A percentile compares a stretch with the other conserved stretches of the same genome.
Conservation (phyloP, 371 early-diverging fungal species). For the Syncephalastrum contaminatum region DNA sequence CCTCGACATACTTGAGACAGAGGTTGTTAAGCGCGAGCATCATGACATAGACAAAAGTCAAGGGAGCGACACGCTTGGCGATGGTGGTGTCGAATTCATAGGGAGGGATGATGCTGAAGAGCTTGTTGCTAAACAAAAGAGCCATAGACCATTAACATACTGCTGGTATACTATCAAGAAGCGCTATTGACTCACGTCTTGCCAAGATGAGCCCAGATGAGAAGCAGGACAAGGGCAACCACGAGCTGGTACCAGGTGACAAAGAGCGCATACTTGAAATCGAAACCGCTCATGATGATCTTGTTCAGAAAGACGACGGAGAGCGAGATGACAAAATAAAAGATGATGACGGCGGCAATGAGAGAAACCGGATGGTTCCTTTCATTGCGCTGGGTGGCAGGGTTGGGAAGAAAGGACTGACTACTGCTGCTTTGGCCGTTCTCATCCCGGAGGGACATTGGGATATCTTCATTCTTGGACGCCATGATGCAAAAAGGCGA, state of each 20-base stretch:
- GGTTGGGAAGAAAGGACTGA: slow-evolving; percentile 56
- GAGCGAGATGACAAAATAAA: slow-evolving; percentile 69
- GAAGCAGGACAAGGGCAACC: slow-evolving; percentile 59
- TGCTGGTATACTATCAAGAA: too few species aligned
- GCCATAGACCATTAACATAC: neutral
- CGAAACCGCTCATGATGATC: slow-evolving; percentile 65
- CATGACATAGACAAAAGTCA: slow-evolving; percentile 69
- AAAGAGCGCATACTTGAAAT: slow-evolving; percentile 70
- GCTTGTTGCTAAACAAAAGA: slow-evolving; percentile 37
- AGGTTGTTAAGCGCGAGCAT: slow-evolving; percentile 74
- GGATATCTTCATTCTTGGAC: slow-evolving; percentile 29
- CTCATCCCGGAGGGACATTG: slow-evolving; percentile 37
- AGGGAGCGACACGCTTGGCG: slow-evolving; percentile 61
- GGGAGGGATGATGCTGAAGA: slow-evolving; percentile 68
- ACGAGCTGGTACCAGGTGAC: slow-evolving; percentile 72
- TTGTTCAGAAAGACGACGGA: slow-evolving; percentile 79
- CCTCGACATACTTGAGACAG: slow-evolving; percentile 69
- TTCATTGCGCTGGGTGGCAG: slow-evolving; percentile 42
- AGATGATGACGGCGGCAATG: slow-evolving; percentile 60
- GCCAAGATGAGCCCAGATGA: slow-evolving; percentile 62
- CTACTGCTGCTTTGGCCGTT: slow-evolving; percentile 33
- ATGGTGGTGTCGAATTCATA: slow-evolving; percentile 60
- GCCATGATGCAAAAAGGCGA: slow-evolving; percentile 15
- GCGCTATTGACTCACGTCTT: slow-evolving; percentile 45
- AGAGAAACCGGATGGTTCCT: slow-evolving; percentile 49